Conservation (phyloP, 148 eudicot genomes). For the Bassia scoparia region DNA sequence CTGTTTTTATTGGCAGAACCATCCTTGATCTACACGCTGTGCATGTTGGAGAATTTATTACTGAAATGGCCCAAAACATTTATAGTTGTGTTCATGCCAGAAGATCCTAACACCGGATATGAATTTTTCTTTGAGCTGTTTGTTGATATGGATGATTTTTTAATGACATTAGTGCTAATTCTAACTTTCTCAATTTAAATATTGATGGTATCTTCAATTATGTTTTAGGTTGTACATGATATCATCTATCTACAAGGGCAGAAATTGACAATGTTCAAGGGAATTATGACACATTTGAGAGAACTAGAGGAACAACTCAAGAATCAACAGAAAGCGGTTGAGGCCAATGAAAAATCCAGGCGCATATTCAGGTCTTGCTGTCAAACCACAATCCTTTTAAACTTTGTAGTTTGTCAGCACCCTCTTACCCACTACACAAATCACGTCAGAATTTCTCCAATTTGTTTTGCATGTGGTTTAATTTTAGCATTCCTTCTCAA, state of each 20-base stretch:
- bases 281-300: constrained; percentile 96
- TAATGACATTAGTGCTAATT: constrained; percentile 1
- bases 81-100: constrained; percentile 99
- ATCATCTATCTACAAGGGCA: constrained; percentile 82
- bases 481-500: not conserved
- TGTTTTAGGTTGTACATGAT: constrained; percentile 88
- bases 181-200: not conserved
- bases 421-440: not conserved
- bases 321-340: constrained; percentile 90
- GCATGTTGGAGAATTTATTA: constrained; percentile 79
- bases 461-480: not conserved
- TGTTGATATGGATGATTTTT: not conserved
- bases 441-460: not conserved
- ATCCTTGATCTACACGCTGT: constrained; percentile 99
- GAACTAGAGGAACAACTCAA: constrained; percentile 86
- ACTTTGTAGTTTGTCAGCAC: not conserved
- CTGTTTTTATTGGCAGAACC: constrained; percentile 61
- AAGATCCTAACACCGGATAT: constrained; percentile 89
- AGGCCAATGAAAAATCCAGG: constrained; percentile 85
- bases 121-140: not conserved
- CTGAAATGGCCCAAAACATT: constrained; percentile 97
- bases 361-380: constrained; percentile 85
- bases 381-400: constrained; percentile 12
- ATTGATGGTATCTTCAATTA: constrained; percentile 19
- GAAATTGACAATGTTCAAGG: constrained; percentile 68